These are phyloP conservation scores for Aureococcus anophagefferens DNA, from an alignment of 108 stramenopile species.

Conservation along the genomic window DNA sequence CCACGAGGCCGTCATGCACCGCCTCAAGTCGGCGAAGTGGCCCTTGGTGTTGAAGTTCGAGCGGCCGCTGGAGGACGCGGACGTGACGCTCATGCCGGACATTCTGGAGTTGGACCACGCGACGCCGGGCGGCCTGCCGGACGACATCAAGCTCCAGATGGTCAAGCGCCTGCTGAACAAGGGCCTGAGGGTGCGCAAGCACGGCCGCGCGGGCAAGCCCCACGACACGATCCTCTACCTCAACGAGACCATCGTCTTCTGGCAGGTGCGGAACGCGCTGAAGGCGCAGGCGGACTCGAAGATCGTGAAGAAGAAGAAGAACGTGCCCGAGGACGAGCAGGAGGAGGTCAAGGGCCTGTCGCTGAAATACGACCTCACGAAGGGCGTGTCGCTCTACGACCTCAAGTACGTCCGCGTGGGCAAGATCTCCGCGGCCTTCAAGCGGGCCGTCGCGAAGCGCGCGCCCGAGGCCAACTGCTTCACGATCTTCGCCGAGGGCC, in stretches of 20 bases:
- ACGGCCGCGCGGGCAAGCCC: background rate
- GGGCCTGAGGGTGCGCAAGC: background rate
- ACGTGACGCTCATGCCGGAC: background rate
- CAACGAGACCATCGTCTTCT: background rate
- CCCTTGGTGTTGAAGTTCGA: background rate
- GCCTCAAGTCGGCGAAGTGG: background rate
- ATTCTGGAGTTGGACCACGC: background rate
- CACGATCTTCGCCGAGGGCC: conserved; percentile 20
- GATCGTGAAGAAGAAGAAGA: no score
- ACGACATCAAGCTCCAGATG: background rate
- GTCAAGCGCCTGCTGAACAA: background rate
- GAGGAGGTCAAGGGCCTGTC: background rate
- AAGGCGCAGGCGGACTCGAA: background rate
- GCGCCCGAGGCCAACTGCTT: conserved; percentile 16
- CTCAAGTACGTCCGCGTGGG: conserved; percentile 23
- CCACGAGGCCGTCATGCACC: background rate
- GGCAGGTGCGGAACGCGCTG: background rate
- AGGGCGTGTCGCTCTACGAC: conserved; percentile 18
- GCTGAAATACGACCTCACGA: background rate
- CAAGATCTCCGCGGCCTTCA: conserved; percentile 15
- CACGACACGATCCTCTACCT: background rate
- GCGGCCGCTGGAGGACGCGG: background rate
- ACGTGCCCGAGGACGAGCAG: background rate
- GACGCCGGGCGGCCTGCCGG: background rate
- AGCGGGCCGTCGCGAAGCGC: conserved; percentile 3